These are phyloP conservation scores for Globisporangium takayamanum DNA, from an alignment of 352 stramenopile species.

Conservation along the genomic window DNA sequence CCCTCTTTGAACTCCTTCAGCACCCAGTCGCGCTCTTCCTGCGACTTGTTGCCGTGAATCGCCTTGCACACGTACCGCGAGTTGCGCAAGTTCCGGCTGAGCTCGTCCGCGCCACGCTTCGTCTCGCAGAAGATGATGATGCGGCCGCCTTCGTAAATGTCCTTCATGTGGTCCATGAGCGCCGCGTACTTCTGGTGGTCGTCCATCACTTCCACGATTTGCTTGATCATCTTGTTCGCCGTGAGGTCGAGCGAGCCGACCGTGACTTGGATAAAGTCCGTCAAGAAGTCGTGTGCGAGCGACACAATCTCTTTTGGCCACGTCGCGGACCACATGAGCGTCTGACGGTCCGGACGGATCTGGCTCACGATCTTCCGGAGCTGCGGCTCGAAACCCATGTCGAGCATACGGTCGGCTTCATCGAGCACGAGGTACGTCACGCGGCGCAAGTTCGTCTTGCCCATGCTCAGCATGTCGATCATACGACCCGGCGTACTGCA, in stretches of 20 bases:
- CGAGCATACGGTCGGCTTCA: conserved; percentile 96
- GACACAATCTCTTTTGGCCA: conserved; percentile 98
- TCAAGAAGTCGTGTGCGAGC: conserved; percentile 96
- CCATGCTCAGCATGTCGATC: conserved; percentile 97
- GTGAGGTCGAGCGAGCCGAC: conserved; percentile 94
- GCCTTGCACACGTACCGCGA: conserved; percentile 93
- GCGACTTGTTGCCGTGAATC: conserved; percentile 99
- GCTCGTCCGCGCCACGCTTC: conserved; percentile 97
- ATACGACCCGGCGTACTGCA: conserved; percentile 93
- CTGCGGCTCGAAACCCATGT: conserved; percentile 95
- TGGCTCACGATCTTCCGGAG: conserved; percentile 95
- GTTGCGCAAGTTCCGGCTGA: conserved; percentile 91
- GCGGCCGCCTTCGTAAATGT: conserved; percentile 87
- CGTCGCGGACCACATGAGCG: conserved; percentile 98
- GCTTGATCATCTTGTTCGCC: conserved; percentile 98
- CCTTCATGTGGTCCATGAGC: conserved; percentile 78
- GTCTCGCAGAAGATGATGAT: conserved; percentile 99
- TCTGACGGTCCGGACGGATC: conserved; percentile 97
- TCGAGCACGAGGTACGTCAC: conserved; percentile 99
- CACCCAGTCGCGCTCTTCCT: conserved; percentile 96
- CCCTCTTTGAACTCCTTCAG: conserved; percentile 97
- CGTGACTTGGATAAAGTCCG: conserved; percentile 96
- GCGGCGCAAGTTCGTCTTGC: conserved; percentile 93
- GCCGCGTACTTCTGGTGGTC: conserved; percentile 95
- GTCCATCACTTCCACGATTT: conserved; percentile 95